phyloP scores from a whole-genome alignment of 768 basidiomycete species.

The Trametes maxima region DNA sequence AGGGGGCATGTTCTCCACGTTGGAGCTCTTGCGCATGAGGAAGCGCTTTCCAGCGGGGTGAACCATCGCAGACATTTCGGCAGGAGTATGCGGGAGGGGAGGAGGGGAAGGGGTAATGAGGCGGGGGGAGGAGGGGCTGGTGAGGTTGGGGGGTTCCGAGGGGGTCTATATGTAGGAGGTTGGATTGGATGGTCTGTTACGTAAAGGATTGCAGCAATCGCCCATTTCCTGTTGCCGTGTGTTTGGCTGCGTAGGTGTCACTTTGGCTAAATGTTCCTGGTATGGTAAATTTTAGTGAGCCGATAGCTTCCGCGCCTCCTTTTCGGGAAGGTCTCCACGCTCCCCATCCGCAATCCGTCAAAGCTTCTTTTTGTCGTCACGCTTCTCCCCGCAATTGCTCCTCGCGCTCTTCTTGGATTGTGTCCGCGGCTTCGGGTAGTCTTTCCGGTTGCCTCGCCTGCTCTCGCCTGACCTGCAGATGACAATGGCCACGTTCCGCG shows the following conservation, averaged over 20 bases:
- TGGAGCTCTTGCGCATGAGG: constrained; percentile 29
- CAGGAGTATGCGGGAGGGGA: not conserved
- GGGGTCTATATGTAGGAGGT: constrained; percentile 11
- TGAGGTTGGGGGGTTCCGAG: not conserved
- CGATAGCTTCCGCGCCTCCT: not conserved
- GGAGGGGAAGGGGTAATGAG: not conserved
- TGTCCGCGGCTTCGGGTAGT: not conserved
- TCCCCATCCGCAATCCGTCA: constrained; percentile 8
- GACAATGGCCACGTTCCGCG: too few relatives aligned
- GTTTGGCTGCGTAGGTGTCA: constrained; percentile 15
- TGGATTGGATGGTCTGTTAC: constrained; percentile 8
- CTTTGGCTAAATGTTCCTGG: constrained; percentile 11
- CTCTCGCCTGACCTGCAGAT: not conserved
- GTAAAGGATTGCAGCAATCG: constrained; percentile 21
- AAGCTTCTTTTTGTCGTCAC: constrained; percentile 7
- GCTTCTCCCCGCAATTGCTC: not conserved
- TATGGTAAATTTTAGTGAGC: constrained; percentile 12
- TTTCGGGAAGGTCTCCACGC: not conserved
- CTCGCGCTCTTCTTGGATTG: not conserved
- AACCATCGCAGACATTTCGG: constrained; percentile 12
- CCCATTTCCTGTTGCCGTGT: not conserved
- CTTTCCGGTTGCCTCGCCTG: not conserved
- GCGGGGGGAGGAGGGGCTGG: not conserved
- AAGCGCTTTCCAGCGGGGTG: constrained; percentile 20
- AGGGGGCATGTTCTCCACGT: constrained; percentile 30